A percentile compares a stretch with the other conserved stretches of the same genome.
These are phyloP conservation scores for Phaeosphaeria sp. DNA, from an alignment of 2,329 filamentous ascomycete species.

Conservation along the genomic window DNA sequence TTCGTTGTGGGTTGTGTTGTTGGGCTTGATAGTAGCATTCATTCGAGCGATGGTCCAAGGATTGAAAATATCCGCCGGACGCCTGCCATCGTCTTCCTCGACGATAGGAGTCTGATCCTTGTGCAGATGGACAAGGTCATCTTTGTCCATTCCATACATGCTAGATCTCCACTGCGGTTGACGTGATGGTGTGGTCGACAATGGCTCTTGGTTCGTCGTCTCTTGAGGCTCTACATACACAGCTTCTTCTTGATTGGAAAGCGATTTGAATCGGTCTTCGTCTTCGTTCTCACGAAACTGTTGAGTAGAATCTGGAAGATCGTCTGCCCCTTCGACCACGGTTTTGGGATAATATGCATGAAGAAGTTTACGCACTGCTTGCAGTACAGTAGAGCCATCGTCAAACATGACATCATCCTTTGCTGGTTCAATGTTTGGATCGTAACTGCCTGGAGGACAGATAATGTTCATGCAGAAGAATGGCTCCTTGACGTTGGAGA, in stretches of 20 bases:
- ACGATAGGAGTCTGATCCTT: slow-evolving; percentile 17
- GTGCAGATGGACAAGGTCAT: slow-evolving; percentile 37
- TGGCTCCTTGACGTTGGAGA: slow-evolving; percentile 53
- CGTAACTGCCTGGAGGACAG: slow-evolving; percentile 69
- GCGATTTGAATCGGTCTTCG: neutral
- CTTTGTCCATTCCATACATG: slow-evolving; percentile 49
- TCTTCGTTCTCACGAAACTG: neutral
- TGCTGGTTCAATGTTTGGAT: slow-evolving; percentile 72
- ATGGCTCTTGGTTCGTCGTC: neutral
- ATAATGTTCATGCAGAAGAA: slow-evolving; percentile 70
- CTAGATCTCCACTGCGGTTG: slow-evolving; percentile 41
- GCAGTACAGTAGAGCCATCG: slow-evolving; percentile 58
- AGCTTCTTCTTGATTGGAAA: neutral
- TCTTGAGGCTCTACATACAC: neutral
- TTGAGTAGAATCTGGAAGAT: slow-evolving; percentile 5
- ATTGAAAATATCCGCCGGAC: slow-evolving; percentile 49
- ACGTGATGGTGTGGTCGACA: neutral
- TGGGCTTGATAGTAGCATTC: slow-evolving; percentile 43
- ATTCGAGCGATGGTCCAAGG: slow-evolving; percentile 59
- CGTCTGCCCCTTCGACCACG: slow-evolving; percentile 6
- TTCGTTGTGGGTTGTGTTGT: slow-evolving; percentile 8
- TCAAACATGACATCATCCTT: slow-evolving; percentile 76
- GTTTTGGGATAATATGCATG: slow-evolving; percentile 41
- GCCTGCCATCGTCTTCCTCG: slow-evolving; percentile 36
- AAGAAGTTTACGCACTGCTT: slow-evolving; percentile 54